Evolutionary conservation across 2,329 filamentous ascomycete species (phyloP).

Genomic region (Stachybotrys echinatus): DNA sequence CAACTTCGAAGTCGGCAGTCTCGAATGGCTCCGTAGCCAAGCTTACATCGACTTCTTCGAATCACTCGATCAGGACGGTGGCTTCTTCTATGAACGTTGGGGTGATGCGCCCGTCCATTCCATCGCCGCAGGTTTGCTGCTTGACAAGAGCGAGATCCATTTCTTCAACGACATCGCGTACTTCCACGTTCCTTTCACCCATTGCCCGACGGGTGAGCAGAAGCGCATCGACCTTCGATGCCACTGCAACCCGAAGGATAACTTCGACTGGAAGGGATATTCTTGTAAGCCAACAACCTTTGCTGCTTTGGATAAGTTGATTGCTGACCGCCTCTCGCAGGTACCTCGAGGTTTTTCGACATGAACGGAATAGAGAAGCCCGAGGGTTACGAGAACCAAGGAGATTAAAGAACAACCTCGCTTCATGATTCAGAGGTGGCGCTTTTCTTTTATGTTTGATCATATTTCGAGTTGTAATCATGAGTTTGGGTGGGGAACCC

Average conservation of each 20-base stretch:
- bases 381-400: slow-evolving; percentile 73
- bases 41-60: slow-evolving; percentile 90
- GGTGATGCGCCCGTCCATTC: slow-evolving; percentile 96
- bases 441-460: not conserved
- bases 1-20: slow-evolving; percentile 94
- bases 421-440: not conserved
- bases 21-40: slow-evolving; percentile 88
- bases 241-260: slow-evolving; percentile 90
- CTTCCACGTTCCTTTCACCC: slow-evolving; percentile 95
- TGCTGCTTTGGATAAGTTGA: not conserved
- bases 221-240: slow-evolving; percentile 79
- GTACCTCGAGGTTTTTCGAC: slow-evolving; percentile 78
- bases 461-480: not conserved
- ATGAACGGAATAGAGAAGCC: slow-evolving; percentile 78
- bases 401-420: slow-evolving; percentile 32
- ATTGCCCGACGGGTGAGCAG: slow-evolving; percentile 90
- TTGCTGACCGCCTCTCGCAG: slow-evolving; percentile 17
- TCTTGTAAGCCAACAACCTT: slow-evolving; percentile 62
- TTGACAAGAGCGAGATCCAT: slow-evolving; percentile 91
- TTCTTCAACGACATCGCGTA: slow-evolving; percentile 99
- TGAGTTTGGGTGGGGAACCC: not conserved
- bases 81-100: slow-evolving; percentile 99
- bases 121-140: slow-evolving; percentile 82
- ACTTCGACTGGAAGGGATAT: slow-evolving; percentile 99
- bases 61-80: slow-evolving; percentile 80